A percentile compares a stretch with the other conserved stretches of the same genome.
Evolutionary conservation across 192 early-diverging fungal genomes (phyloP).

Genomic region (Allomyces macrogynus): DNA sequence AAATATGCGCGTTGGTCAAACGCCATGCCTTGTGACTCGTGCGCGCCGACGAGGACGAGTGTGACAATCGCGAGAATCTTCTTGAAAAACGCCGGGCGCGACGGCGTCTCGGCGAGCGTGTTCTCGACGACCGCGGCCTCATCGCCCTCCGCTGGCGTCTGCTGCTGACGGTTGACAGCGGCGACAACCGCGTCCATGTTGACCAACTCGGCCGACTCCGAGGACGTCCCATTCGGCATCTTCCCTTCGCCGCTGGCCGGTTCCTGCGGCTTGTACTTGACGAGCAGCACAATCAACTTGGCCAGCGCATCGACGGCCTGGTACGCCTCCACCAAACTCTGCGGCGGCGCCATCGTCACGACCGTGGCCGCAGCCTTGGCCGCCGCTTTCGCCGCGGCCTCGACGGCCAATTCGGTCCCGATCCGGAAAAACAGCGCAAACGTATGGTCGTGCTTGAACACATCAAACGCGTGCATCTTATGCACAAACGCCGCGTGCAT

Average conservation of each 20-base stretch:
- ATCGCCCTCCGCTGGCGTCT: background rate
- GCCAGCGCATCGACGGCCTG: conserved; percentile 86
- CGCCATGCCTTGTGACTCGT: conserved; percentile 50
- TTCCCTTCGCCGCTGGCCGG: conserved; percentile 23
- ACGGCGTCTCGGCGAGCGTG: background rate
- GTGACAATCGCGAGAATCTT: conserved; percentile 73
- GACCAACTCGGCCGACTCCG: conserved; percentile 33
- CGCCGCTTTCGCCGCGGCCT: conserved; percentile 11
- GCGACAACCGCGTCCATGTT: no score
- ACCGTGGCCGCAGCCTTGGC: conserved; percentile 18
- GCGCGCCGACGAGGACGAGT: conserved; percentile 61
- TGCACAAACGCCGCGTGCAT: conserved; percentile 26
- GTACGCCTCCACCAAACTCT: conserved; percentile 18
- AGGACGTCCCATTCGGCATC: conserved; percentile 22
- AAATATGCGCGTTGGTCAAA: conserved; percentile 86
- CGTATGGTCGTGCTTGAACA: conserved; percentile 51
- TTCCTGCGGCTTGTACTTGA: conserved; percentile 40
- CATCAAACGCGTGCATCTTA: conserved; percentile 53
- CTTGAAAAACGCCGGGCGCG: conserved; percentile 10
- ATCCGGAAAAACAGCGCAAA: conserved; percentile 78
- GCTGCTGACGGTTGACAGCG: no score
- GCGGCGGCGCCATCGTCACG: conserved; percentile 3
- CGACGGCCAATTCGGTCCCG: conserved; percentile 64
- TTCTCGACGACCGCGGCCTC: background rate
- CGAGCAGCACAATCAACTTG: conserved; percentile 58